Base-by-base conservation (phyloP, 2,329 filamentous ascomycete species). In the Drechslerella coelobrocha region DNA sequence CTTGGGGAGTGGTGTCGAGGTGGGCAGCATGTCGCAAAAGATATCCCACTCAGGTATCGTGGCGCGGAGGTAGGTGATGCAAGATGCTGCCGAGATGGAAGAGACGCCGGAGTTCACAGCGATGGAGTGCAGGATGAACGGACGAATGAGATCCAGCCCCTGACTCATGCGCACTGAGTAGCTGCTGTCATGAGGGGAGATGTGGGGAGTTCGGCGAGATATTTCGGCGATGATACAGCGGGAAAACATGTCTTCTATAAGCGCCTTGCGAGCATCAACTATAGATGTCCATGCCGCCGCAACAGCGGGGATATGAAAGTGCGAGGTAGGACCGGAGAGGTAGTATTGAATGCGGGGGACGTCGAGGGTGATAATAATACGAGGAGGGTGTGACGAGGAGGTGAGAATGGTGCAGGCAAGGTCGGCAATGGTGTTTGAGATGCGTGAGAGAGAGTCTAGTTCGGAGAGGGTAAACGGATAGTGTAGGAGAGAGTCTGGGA, bases 301-400 rank as follows among this genome's bases (percentile, higher is more conserved):
- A 17, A 71, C 51, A 6, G 21, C 14, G 1, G 59, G 52, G 31
- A 47, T 53, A 27, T 62, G 47, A 26, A 63, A 71, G 23, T 63
- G 53, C 4, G 66, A 43, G 24, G 23, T 48, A 1, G 66, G 66
- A 3, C 66, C 66, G 29, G 66, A 71, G 47, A 71, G 59, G 24
- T 71, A 71, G 66, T 71, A 71, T 43, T 71, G 66, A 5, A 71
- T 71, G 34, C 61, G 59, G 1, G 66, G 66, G 9, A 71, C 63
- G 37, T 71, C 66, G 1, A 71, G 48, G 14, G 62, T 63, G 12
- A 71, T 63, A 10, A 57, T 50, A 37, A 69, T 53, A n/a, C 59
- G 41, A 12, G 23, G n/a, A 21, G 39, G 31, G 21, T 24, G 21
- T 2, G 34, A 45, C 14, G 34, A 41, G 2, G 41, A 37, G 7